Evolutionary conservation across 148 eudicot species (phyloP), one percentile per base, ranked within the genome.

Genomic region (Nepenthes gracilis): DNA sequence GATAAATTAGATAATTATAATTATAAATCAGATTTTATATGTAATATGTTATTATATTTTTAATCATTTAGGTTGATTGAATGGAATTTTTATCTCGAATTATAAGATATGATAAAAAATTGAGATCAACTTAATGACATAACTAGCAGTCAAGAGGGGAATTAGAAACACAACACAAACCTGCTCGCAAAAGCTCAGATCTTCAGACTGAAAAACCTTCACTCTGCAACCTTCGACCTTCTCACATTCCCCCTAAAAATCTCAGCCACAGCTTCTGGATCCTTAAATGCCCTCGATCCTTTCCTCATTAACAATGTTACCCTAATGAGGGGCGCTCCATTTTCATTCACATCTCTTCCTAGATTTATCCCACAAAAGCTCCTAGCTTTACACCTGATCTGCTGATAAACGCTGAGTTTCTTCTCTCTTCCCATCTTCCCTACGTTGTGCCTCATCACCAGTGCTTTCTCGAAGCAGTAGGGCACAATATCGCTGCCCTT

Each of bases 401-500:
- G 33, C 33, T 78, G 75, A 14, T 62, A 75, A 34, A 60, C 74
- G 52, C 67, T 13, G 53, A 66, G 13, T 47, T 67, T 70, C 35
- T 54, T 70, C 59, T 67, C 66, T 40, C 9, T n/a, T 2, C 69
- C 69, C 78, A 81, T 70, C 38, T 55, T 35, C 47, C 72, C 72
- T 38, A 67, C 50, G 36, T 72, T 70, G 40, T 78, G 82, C 62
- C 85, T 75, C 85, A 70, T 81, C 56, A 78, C 78, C n/a, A 81
- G 65, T 0, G 76, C 80, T 63, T 67, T 54, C 66, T 72, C 78
- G 45, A 81, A 81, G 43, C 85, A 81, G 36, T 55, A 66, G 6
- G 83, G 37, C 2, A 23, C 58, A 5, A 23, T 23, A 23, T 6
- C 8, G 15, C 35, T 23, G 5, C 74, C 67, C 2, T 47, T 43